Conservation (phyloP, 805 yeast genomes). For the Diddensiella transvaalensis region DNA sequence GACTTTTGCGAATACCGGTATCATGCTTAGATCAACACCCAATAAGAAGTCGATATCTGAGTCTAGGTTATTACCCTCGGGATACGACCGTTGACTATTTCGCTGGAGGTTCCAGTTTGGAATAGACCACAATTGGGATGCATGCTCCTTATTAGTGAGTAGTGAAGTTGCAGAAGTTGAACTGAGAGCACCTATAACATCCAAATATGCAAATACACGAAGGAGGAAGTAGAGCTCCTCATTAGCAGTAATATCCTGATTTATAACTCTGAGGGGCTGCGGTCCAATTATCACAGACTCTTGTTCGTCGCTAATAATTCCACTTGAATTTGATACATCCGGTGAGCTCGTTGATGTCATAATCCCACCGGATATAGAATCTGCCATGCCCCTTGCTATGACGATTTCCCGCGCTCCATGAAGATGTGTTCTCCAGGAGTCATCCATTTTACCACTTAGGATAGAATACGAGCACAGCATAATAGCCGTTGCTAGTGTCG, state of each 20-base stretch:
- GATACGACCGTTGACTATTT: slow-evolving; percentile 8
- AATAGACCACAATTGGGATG: slow-evolving; percentile 33
- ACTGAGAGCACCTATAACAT: slow-evolving; percentile 59
- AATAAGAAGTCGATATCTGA: slow-evolving; percentile 20
- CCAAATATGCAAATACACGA: slow-evolving; percentile 68
- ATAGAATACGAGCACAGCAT: slow-evolving; percentile 56
- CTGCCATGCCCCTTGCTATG: slow-evolving; percentile 45
- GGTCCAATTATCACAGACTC: slow-evolving; percentile 14
- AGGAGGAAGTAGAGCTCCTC: slow-evolving; percentile 52
- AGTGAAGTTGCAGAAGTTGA: slow-evolving; percentile 36
- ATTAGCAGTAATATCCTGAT: slow-evolving; percentile 17
- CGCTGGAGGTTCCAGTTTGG: slow-evolving; percentile 18
- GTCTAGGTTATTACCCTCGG: slow-evolving; percentile 2
- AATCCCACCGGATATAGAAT: slow-evolving; percentile 24
- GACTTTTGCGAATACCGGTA: slow-evolving; percentile 56
- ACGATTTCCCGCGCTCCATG: slow-evolving; percentile 66
- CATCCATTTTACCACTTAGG: slow-evolving; percentile 35
- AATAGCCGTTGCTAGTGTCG: slow-evolving; percentile 59
- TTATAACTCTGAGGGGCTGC: slow-evolving; percentile 18
- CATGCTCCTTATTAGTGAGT: slow-evolving; percentile 31
- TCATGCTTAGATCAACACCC: slow-evolving; percentile 63
- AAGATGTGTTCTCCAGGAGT: slow-evolving; percentile 59
- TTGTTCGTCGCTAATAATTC: not conserved
- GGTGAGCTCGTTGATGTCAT: slow-evolving; percentile 7
- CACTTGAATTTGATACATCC: not conserved